Percentiles rank a stretch among this genome's conserved stretches.
Evolutionary conservation across 2,329 filamentous ascomycete genomes (phyloP).

Genomic region (Aspergillus candidus): DNA sequence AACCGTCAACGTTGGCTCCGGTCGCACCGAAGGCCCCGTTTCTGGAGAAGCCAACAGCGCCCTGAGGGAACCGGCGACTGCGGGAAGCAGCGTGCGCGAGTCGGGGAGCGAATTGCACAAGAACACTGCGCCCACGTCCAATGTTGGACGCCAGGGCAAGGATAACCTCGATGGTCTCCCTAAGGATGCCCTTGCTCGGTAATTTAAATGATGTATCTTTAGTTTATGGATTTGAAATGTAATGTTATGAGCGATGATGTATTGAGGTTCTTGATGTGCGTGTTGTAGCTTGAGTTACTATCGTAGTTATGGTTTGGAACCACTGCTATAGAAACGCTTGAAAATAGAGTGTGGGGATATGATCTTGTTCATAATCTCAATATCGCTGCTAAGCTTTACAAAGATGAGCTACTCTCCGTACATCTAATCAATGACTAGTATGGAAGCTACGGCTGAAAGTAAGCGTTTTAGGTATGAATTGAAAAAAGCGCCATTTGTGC

Average conservation of each 20-base stretch:
- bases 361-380: no score
- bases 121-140: constrained; percentile 37
- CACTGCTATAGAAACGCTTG: no score
- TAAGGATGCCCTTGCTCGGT: constrained; percentile 53
- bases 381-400: no score
- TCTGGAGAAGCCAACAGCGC: constrained; percentile 46
- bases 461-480: no score
- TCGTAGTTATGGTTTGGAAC: no score
- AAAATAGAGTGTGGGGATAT: no score
- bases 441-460: no score
- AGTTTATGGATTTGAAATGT: constrained; percentile 1
- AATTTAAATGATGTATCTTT: constrained; percentile 32
- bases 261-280: not conserved
- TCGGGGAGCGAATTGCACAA: constrained; percentile 51
- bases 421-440: no score
- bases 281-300: no score
- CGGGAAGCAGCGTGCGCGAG: constrained; percentile 47
- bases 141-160: constrained; percentile 57
- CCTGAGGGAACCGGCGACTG: constrained; percentile 55
- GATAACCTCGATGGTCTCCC: constrained; percentile 53
- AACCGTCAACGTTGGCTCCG: constrained; percentile 65
- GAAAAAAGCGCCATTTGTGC: no score
- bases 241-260: constrained; percentile 3
- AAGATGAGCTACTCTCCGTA: no score
- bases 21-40: constrained; percentile 49